Conservation (phyloP, 2,329 filamentous ascomycete genomes). For the Rosellinia necatrix region DNA sequence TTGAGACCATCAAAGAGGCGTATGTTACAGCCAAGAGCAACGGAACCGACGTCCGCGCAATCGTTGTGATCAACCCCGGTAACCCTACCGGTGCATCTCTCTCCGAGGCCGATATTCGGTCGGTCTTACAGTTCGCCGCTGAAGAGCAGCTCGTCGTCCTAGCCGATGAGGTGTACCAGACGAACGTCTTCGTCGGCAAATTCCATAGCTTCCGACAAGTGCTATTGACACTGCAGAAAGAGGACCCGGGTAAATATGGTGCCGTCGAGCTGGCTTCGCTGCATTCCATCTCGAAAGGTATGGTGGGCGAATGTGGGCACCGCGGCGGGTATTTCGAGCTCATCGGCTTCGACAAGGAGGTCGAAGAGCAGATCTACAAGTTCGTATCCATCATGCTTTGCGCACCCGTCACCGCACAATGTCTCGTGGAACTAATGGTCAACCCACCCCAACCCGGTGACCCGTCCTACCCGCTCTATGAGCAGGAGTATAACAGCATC, state of each 20-base stretch:
- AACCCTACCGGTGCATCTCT: slow-evolving; percentile 95
- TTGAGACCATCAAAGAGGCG: slow-evolving; percentile 74
- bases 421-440: slow-evolving; percentile 96
- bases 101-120: slow-evolving; percentile 75
- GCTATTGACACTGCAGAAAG: slow-evolving; percentile 79
- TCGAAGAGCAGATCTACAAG: slow-evolving; percentile 96
- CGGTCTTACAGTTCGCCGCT: slow-evolving; percentile 84
- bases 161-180: slow-evolving; percentile 98
- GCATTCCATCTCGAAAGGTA: slow-evolving; percentile 95
- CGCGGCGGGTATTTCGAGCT: slow-evolving; percentile 98
- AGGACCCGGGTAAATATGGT: slow-evolving; percentile 77
- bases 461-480: slow-evolving; percentile 82
- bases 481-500: slow-evolving; percentile 83
- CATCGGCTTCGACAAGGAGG: slow-evolving; percentile 81
- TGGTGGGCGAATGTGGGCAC: slow-evolving; percentile 98
- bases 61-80: slow-evolving; percentile 97
- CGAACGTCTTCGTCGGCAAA: slow-evolving; percentile 92
- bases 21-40: slow-evolving; percentile 75
- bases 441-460: slow-evolving; percentile 87
- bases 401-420: slow-evolving; percentile 93
- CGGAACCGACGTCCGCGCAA: slow-evolving; percentile 85
- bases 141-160: slow-evolving; percentile 86
- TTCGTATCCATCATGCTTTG: slow-evolving; percentile 97
- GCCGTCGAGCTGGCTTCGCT: slow-evolving; percentile 86
- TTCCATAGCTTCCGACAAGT: slow-evolving; percentile 96